Evolutionary conservation across 1,284 basidiomycete genomes (phyloP), one percentile per base, ranked within the genome.

Genomic region (Trichosporon inkin): DNA sequence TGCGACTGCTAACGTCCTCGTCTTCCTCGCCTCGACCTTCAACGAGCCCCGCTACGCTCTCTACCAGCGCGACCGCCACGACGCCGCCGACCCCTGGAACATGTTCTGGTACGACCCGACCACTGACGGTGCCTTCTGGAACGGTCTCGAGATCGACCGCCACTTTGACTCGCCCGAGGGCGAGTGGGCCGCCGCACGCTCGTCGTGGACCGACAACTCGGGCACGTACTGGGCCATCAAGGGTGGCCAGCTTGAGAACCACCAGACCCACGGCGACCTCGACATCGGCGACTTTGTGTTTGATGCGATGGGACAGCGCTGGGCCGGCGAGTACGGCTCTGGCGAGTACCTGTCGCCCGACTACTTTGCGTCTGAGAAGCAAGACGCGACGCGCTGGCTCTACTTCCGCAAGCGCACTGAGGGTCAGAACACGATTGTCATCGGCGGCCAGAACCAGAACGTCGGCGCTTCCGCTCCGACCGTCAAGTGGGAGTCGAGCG

Each of bases 101-200:
- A 94, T 99, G 91, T 95, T 99, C 82, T 99, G 92, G 92, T 99
- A 98, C 78, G 83, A 97, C 75, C 86, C 92, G 11, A 81, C 84
- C 5, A 84, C 87, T 53, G 79, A 81, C 17, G 95, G 95, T 60
- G 90, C 91, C 53, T 99, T 89, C 83, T 98, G 92, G 93, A 86
- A 93, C 72, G 87, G 86, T 53, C 78, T 88, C 49, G 76, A 88
- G 1, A 83, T 98, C 52, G 95, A 99, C 80, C 81, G 84, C 65
- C 86, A 87, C 81, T 98, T 93, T 79, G 81, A 85, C 69, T 84
- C 86, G 67, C 69, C 69, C 19, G 76, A 83, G 40, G 86, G 87
- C 68, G 87, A 88, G 68, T 99, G 95, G 95, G 88, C 82, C 16
- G 87, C 92, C 32, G 95, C 92, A 86, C 85, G 95, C 67, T 89